A percentile compares a stretch with the other conserved stretches of the same genome.
These are phyloP conservation scores for Exutisphaerella laricina DNA, from an alignment of 2,329 filamentous ascomycete species.

Conservation along the genomic window DNA sequence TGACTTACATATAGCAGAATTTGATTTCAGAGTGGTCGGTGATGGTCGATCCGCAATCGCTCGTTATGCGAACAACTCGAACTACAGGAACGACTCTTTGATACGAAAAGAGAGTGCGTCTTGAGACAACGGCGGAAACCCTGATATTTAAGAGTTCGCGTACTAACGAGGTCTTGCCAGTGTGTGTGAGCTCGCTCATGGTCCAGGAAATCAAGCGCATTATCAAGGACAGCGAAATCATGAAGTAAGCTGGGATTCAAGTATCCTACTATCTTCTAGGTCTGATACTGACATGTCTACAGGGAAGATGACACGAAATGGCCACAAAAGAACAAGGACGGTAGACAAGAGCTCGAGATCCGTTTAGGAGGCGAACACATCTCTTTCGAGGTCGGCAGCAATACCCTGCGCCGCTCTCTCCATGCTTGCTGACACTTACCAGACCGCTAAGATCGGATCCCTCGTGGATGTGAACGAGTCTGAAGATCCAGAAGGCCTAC, in stretches of 20 bases:
- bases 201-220: slow-evolving; percentile 95
- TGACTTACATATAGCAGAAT: slow-evolving; percentile 56
- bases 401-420: slow-evolving; percentile 16
- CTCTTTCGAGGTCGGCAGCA: slow-evolving; percentile 73
- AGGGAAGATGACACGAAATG: slow-evolving; percentile 98
- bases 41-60: slow-evolving; percentile 91
- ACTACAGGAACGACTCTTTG: slow-evolving; percentile 96
- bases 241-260: slow-evolving; percentile 61
- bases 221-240: slow-evolving; percentile 93
- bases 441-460: slow-evolving; percentile 98
- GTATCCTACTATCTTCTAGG: slow-evolving; percentile 10
- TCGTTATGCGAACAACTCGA: slow-evolving; percentile 98
- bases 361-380: slow-evolving; percentile 92
- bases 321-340: slow-evolving; percentile 99
- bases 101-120: slow-evolving; percentile 97
- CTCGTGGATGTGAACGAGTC: slow-evolving; percentile 95
- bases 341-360: slow-evolving; percentile 93
- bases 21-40: slow-evolving; percentile 87
- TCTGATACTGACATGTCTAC: slow-evolving; percentile 16
- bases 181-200: slow-evolving; percentile 90
- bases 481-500: slow-evolving; percentile 86
- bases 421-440: slow-evolving; percentile 2
- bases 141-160: background rate
- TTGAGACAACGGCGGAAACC: slow-evolving; percentile 10
- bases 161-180: slow-evolving; percentile 42